Evolutionary conservation across 2,329 filamentous ascomycete species (phyloP).

Genomic region (Fusarium miscanthi): DNA sequence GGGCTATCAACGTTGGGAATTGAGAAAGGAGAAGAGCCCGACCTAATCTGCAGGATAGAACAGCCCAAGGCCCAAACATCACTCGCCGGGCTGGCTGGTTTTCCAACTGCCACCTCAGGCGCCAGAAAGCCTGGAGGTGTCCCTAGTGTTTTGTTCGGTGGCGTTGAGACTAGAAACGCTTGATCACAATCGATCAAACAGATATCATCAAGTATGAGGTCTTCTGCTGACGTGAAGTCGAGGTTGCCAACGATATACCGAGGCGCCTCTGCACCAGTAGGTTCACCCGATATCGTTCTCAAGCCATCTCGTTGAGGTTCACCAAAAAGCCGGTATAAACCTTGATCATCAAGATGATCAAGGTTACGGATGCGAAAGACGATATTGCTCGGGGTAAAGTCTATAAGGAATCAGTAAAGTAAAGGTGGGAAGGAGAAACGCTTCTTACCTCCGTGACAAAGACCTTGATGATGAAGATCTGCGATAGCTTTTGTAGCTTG

Average conservation of each 20-base stretch:
- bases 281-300: background rate
- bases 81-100: background rate
- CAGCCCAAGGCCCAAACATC: slow-evolving; percentile 27
- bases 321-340: background rate
- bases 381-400: background rate
- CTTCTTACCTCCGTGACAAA: background rate
- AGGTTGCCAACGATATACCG: background rate
- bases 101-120: slow-evolving; percentile 1
- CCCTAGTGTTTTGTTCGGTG: background rate
- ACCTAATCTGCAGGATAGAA: slow-evolving; percentile 11
- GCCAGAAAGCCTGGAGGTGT: background rate
- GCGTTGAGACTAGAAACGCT: background rate
- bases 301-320: background rate
- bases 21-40: slow-evolving; percentile 13
- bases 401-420: background rate
- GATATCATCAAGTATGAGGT: background rate
- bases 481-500: background rate
- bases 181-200: slow-evolving; percentile 5
- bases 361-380: background rate
- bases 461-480: background rate
- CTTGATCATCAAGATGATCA: background rate
- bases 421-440: accelerated
- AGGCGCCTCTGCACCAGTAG: background rate
- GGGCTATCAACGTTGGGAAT: slow-evolving; percentile 3
- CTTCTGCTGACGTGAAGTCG: background rate